Evolutionary conservation across 2,329 filamentous ascomycete species (phyloP).

Genomic region (Byssothecium circinans): DNA sequence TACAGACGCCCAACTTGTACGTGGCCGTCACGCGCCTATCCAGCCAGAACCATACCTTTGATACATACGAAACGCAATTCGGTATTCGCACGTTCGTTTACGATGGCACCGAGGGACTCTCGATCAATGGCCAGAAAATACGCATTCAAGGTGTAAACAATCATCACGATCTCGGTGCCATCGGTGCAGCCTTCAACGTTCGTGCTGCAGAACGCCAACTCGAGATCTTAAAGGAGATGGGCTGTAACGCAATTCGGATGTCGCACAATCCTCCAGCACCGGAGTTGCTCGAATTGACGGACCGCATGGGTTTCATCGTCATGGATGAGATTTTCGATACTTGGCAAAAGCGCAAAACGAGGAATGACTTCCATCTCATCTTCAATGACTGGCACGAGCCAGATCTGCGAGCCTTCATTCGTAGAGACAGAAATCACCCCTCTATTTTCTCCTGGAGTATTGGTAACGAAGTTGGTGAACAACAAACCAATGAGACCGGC

Average conservation of each 20-base stretch:
- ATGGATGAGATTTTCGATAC: conserved; percentile 49
- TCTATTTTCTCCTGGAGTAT: conserved; percentile 57
- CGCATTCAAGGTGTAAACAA: conserved; percentile 53
- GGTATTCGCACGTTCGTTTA: conserved; percentile 53
- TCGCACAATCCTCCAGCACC: conserved; percentile 58
- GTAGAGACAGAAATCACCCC: conserved; percentile 59
- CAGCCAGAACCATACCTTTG: conserved; percentile 30
- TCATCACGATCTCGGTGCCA: conserved; percentile 55
- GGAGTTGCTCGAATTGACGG: conserved; percentile 54
- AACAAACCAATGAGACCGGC: conserved; percentile 40
- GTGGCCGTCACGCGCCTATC: conserved; percentile 49
- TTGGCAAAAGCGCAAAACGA: conserved; percentile 53
- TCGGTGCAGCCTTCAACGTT: conserved; percentile 55
- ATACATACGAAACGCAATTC: conserved; percentile 55
- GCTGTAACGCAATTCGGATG: conserved; percentile 54
- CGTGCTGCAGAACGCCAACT: conserved; percentile 55
- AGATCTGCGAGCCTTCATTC: conserved; percentile 55
- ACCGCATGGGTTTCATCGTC: conserved; percentile 55
- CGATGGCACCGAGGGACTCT: conserved; percentile 46
- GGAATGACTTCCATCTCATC: conserved; percentile 56
- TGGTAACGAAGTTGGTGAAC: conserved; percentile 58
- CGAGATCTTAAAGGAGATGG: conserved; percentile 54
- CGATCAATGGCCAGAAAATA: conserved; percentile 52
- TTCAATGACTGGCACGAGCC: conserved; percentile 58
- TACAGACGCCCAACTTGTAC: conserved; percentile 53